Conservation (phyloP, 2,329 filamentous ascomycete genomes). For the Diaporthe sp. region DNA sequence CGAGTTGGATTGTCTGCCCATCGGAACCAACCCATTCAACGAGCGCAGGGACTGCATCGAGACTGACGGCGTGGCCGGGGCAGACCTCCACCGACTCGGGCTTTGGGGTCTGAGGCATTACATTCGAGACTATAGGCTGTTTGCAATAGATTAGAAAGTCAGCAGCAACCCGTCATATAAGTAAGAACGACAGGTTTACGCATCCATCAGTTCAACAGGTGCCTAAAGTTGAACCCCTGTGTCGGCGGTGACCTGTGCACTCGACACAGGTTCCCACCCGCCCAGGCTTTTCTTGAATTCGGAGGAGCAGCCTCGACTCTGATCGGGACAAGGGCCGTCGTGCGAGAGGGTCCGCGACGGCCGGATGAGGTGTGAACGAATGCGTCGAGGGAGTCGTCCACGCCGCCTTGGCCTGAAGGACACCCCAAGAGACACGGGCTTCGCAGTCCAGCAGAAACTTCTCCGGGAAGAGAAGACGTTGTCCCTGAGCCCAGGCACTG, state of each 20-base stretch:
- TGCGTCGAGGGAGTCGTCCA: conserved; percentile 21
- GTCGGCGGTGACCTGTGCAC: conserved; percentile 22
- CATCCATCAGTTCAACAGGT: conserved; percentile 25
- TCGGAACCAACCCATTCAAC: neutral
- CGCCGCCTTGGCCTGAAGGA: conserved; percentile 26
- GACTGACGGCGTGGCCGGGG: neutral
- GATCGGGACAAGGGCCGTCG: neutral
- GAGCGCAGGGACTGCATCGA: neutral
- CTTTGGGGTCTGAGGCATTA: neutral
- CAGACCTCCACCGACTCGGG: neutral
- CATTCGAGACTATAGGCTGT: neutral
- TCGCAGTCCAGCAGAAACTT: conserved; percentile 30
- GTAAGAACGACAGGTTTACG: conserved; percentile 11
- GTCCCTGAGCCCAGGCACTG: conserved; percentile 15
- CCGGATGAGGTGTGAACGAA: neutral
- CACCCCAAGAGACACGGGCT: conserved; percentile 22
- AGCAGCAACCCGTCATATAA: neutral
- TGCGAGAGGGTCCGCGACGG: neutral
- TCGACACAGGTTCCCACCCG: conserved; percentile 29
- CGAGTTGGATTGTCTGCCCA: neutral
- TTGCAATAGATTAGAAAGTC: neutral
- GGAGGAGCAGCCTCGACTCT: conserved; percentile 28
- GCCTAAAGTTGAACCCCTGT: conserved; percentile 20
- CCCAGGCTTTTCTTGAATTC: conserved; percentile 17
- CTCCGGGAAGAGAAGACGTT: conserved; percentile 14